A percentile compares a stretch with the other conserved stretches of the same genome.
Conservation (phyloP, 805 yeast species). For the Saccharomycopsis fodiens region DNA sequence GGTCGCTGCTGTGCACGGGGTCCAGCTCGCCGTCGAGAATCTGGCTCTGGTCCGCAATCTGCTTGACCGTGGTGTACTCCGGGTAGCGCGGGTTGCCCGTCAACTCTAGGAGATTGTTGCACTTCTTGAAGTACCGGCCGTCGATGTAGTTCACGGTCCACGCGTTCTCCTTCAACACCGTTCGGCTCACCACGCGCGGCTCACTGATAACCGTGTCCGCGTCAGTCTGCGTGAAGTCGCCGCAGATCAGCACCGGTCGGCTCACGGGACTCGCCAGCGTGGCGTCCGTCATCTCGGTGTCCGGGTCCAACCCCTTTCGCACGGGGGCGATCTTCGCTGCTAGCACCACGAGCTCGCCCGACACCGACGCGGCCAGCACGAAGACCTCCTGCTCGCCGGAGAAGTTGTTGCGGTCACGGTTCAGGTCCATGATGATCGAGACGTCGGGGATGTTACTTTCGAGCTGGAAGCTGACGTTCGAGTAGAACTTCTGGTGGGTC, state of each 20-base stretch:
- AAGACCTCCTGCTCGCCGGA: no score
- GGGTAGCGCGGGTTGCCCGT: slow-evolving; percentile 35
- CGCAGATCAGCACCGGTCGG: neutral
- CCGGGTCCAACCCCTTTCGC: neutral
- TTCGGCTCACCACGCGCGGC: slow-evolving; percentile 29
- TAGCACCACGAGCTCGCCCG: neutral
- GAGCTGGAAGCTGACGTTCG: slow-evolving; percentile 34
- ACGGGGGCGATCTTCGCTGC: neutral
- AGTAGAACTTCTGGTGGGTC: slow-evolving; percentile 19
- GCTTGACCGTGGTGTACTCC: neutral
- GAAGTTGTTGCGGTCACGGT: neutral
- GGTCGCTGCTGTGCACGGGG: slow-evolving; percentile 32
- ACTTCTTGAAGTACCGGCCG: slow-evolving; percentile 39
- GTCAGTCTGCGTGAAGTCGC: neutral
- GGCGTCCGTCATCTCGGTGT: neutral
- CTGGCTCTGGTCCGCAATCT: slow-evolving; percentile 35
- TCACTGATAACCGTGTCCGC: slow-evolving; percentile 19
- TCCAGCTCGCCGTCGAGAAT: slow-evolving; percentile 34
- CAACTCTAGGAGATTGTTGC: slow-evolving; percentile 38
- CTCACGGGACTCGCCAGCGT: neutral
- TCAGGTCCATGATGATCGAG: slow-evolving; percentile 28
- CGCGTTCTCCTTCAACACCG: slow-evolving; percentile 37
- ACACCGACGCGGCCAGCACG: neutral
- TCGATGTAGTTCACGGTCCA: slow-evolving; percentile 45
- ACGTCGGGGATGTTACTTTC: slow-evolving; percentile 53